Evolutionary conservation across 306 rosid genomes (phyloP).

Genomic region (Corylus heterophylla): DNA sequence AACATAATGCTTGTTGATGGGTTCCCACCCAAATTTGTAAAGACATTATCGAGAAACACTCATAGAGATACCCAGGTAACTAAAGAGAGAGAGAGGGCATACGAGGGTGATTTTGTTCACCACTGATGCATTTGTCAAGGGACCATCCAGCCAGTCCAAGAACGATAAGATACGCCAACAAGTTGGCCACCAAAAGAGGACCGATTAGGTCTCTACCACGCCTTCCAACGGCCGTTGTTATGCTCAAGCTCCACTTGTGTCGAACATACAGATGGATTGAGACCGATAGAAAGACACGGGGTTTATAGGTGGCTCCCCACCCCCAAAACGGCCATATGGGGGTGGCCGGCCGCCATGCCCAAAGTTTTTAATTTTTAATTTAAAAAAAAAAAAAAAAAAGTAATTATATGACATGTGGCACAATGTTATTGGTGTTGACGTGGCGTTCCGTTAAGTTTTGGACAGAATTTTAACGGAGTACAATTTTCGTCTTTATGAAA

Average conservation of each 20-base stretch:
- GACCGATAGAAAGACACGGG: background rate
- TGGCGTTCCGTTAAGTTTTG: too few relatives aligned
- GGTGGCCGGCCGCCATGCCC: too few relatives aligned
- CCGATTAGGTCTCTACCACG: conserved; percentile 34
- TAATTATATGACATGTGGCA: too few relatives aligned
- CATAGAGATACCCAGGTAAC: background rate
- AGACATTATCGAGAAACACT: background rate
- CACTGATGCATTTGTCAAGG: conserved; percentile 43
- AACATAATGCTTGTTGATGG: conserved; percentile 42
- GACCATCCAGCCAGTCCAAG: conserved; percentile 51
- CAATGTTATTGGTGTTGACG: too few relatives aligned
- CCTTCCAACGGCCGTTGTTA: conserved; percentile 30
- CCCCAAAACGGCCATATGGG: too few relatives aligned
- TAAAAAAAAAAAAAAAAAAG: too few relatives aligned
- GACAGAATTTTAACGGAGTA: too few relatives aligned
- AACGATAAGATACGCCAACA: conserved; percentile 31
- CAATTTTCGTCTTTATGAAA: too few relatives aligned
- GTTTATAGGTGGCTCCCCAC: background rate
- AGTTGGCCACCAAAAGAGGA: conserved; percentile 39
- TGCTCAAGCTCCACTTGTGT: background rate
- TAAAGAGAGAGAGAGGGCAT: background rate
- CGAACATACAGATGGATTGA: too few relatives aligned
- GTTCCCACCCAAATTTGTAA: conserved; percentile 46
- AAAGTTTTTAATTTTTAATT: too few relatives aligned
- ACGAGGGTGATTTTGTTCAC: conserved; percentile 46